A percentile compares a stretch with the other conserved stretches of the same genome.
Conservation (phyloP, 2,329 filamentous ascomycete genomes). For the Fusarium fujikuroi region DNA sequence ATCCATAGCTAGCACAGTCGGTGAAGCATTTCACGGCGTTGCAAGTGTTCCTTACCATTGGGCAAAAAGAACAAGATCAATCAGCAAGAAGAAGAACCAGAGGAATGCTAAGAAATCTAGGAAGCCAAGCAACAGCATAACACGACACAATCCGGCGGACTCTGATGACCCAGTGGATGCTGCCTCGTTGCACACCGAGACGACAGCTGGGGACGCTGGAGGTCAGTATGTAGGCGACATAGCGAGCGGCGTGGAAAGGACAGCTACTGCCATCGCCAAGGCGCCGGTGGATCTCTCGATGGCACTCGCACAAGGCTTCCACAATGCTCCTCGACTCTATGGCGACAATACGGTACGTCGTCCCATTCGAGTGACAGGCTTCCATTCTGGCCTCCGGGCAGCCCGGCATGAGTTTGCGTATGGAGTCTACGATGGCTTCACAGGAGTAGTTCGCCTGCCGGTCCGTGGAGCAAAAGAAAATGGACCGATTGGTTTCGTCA, state of each 20-base stretch:
- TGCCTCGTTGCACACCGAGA: slow-evolving; percentile 24
- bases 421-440: slow-evolving; percentile 73
- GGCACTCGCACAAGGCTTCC: slow-evolving; percentile 74
- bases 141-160: background rate
- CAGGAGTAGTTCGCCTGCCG: slow-evolving; percentile 70
- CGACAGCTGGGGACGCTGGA: slow-evolving; percentile 28
- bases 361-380: slow-evolving; percentile 71
- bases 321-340: slow-evolving; percentile 76
- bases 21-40: slow-evolving; percentile 70
- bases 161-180: slow-evolving; percentile 6
- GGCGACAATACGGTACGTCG: slow-evolving; percentile 75
- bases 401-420: slow-evolving; percentile 70
- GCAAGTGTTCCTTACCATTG: slow-evolving; percentile 72
- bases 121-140: background rate
- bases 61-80: slow-evolving; percentile 66
- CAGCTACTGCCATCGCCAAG: slow-evolving; percentile 61
- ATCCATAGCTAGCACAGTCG: slow-evolving; percentile 68
- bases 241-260: slow-evolving; percentile 61
- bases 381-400: slow-evolving; percentile 70
- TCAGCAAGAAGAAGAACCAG: slow-evolving; percentile 41
- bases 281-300: slow-evolving; percentile 71
- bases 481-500: slow-evolving; percentile 58
- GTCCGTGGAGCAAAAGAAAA: slow-evolving; percentile 65
- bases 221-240: slow-evolving; percentile 62
- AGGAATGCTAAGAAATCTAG: slow-evolving; percentile 5